These are phyloP conservation scores for Musa beccarii DNA, from an alignment of 176 grass and related monocot genomes.

Conservation along the genomic window DNA sequence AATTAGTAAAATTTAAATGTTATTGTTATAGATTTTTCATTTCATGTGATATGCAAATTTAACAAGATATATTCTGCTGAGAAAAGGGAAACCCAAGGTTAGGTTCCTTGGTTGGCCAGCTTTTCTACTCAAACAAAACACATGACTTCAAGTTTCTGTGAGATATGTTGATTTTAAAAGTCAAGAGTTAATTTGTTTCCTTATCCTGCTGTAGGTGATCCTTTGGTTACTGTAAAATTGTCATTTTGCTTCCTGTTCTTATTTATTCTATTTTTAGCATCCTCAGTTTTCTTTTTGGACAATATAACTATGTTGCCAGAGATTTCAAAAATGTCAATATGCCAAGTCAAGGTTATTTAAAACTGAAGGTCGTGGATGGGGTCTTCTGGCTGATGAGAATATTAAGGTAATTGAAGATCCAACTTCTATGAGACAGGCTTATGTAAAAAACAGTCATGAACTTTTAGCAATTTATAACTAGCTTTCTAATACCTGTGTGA, in stretches of 20 bases:
- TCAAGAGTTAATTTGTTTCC: no score
- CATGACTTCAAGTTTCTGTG: no score
- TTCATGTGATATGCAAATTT: no score
- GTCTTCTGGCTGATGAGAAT: slow-evolving; percentile 81
- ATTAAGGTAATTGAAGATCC: slow-evolving; percentile 48
- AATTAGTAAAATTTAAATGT: no score
- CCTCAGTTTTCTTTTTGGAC: background rate
- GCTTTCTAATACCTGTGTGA: background rate
- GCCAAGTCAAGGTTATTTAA: slow-evolving; percentile 62
- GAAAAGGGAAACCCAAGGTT: no score
- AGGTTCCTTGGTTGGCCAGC: no score
- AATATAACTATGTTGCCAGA: slow-evolving; percentile 40
- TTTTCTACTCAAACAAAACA: no score
- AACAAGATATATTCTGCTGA: no score
- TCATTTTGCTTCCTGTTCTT: background rate
- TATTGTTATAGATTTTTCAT: no score
- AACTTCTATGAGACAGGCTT: background rate
- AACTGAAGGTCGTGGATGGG: slow-evolving; percentile 95
- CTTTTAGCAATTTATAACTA: background rate
- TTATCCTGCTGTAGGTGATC: no score
- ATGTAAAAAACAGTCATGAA: background rate
- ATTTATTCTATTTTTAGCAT: background rate
- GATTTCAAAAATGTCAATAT: slow-evolving; percentile 88
- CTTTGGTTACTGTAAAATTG: no score
- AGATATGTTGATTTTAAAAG: no score